These are phyloP conservation scores for Hanseniaspora lindneri DNA, from an alignment of 805 yeast genomes.

Conservation along the genomic window DNA sequence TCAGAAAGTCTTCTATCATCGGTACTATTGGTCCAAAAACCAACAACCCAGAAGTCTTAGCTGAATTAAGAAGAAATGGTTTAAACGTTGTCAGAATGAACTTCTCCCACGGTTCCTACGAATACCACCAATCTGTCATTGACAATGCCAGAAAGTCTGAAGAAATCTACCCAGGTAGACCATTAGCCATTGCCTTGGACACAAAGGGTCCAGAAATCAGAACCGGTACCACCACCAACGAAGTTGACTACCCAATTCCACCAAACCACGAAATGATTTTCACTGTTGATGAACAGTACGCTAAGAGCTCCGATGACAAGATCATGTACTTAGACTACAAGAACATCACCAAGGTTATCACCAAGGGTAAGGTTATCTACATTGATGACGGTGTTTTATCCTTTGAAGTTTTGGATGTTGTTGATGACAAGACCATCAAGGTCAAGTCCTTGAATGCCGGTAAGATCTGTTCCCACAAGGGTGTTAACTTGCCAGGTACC, in stretches of 20 bases:
- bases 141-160: conserved; percentile 95
- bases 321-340: conserved; percentile 85
- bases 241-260: conserved; percentile 67
- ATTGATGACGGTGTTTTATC: conserved; percentile 96
- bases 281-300: conserved; percentile 78
- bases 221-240: conserved; percentile 85
- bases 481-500: conserved; percentile 97
- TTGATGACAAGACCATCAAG: conserved; percentile 68
- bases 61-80: conserved; percentile 89
- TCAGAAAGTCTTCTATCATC: conserved; percentile 91
- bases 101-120: conserved; percentile 97
- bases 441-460: conserved; percentile 90
- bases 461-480: conserved; percentile 93
- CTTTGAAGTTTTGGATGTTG: conserved; percentile 77
- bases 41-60: conserved; percentile 74
- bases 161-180: conserved; percentile 83
- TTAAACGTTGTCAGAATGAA: conserved; percentile 97
- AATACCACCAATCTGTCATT: conserved; percentile 91
- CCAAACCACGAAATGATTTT: conserved; percentile 85
- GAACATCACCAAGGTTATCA: conserved; percentile 91
- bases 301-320: conserved; percentile 59
- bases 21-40: conserved; percentile 99
- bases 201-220: conserved; percentile 99
- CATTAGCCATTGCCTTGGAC: conserved; percentile 94
- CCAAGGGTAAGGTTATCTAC: conserved; percentile 78